Conservation (phyloP, 2,329 filamentous ascomycete genomes). For the Kalmusia sp. region DNA sequence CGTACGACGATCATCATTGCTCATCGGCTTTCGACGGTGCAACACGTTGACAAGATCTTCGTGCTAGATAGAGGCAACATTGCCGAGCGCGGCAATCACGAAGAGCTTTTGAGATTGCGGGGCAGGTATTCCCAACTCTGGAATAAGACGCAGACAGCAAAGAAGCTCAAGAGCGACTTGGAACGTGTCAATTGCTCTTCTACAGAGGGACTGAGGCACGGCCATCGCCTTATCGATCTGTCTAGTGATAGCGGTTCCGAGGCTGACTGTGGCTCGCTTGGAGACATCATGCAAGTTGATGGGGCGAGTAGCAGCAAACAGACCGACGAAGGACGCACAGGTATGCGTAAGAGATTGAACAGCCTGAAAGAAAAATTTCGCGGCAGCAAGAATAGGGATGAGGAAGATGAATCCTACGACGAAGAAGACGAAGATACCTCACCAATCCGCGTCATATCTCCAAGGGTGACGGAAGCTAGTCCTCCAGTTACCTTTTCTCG, state of each 20-base stretch:
- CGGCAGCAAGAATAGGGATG: not conserved
- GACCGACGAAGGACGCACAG: not conserved
- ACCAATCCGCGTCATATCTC: slow-evolving; percentile 3
- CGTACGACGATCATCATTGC: slow-evolving; percentile 70
- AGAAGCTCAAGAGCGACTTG: not conserved
- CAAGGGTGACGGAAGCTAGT: not conserved
- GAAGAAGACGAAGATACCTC: slow-evolving; percentile 1
- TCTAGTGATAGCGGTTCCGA: not conserved
- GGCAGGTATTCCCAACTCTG: slow-evolving; percentile 8
- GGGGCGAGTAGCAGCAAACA: slow-evolving; percentile 5
- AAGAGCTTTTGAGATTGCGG: slow-evolving; percentile 60
- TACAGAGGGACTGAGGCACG: not conserved
- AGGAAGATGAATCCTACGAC: not conserved
- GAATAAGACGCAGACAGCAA: slow-evolving; percentile 3
- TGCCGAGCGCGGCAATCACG: slow-evolving; percentile 77
- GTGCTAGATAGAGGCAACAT: slow-evolving; percentile 76
- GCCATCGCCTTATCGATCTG: not conserved
- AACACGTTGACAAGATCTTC: slow-evolving; percentile 80
- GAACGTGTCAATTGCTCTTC: not conserved
- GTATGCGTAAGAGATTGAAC: not conserved
- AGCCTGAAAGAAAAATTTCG: not conserved
- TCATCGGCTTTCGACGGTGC: slow-evolving; percentile 82
- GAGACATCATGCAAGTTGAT: slow-evolving; percentile 10
- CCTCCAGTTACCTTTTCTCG: not conserved
- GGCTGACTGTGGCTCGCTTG: not conserved